These are phyloP conservation scores for Cordyceps javanica DNA, from an alignment of 2,329 filamentous ascomycete genomes.

Conservation along the genomic window DNA sequence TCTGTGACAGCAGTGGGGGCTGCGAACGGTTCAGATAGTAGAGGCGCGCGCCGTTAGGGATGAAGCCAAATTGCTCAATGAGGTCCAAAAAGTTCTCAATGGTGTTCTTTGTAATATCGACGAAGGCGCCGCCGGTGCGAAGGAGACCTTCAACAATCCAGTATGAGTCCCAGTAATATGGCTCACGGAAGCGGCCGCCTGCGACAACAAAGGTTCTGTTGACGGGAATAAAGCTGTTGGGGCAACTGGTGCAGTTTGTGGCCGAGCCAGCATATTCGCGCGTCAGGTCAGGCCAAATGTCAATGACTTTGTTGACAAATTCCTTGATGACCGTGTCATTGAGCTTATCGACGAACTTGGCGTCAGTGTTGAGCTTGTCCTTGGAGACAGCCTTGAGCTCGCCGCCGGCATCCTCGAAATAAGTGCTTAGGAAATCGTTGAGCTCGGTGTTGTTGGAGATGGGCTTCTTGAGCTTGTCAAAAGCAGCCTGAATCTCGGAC, in stretches of 20 bases:
- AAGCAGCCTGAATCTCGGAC: constrained; percentile 55
- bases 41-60: constrained; percentile 60
- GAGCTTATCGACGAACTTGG: constrained; percentile 52
- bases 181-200: constrained; percentile 63
- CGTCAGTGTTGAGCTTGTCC: constrained; percentile 47
- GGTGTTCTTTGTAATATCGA: constrained; percentile 57
- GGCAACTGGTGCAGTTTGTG: constrained; percentile 52
- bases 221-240: constrained; percentile 59
- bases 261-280: constrained; percentile 47
- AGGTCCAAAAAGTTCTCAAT: constrained; percentile 66
- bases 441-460: constrained; percentile 58
- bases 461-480: constrained; percentile 52
- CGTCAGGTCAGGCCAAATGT: constrained; percentile 64
- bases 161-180: constrained; percentile 67
- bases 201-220: constrained; percentile 66
- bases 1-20: constrained; percentile 58
- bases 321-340: constrained; percentile 52
- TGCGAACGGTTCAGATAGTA: constrained; percentile 66
- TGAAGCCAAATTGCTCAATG: constrained; percentile 57
- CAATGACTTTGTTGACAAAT: constrained; percentile 58
- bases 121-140: constrained; percentile 57
- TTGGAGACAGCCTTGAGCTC: constrained; percentile 51
- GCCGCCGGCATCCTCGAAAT: constrained; percentile 58
- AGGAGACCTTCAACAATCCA: constrained; percentile 63
- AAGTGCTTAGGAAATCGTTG: constrained; percentile 52